phyloP scores from a whole-genome alignment of 306 rosid species.

The Glycyrrhiza uralensis region DNA sequence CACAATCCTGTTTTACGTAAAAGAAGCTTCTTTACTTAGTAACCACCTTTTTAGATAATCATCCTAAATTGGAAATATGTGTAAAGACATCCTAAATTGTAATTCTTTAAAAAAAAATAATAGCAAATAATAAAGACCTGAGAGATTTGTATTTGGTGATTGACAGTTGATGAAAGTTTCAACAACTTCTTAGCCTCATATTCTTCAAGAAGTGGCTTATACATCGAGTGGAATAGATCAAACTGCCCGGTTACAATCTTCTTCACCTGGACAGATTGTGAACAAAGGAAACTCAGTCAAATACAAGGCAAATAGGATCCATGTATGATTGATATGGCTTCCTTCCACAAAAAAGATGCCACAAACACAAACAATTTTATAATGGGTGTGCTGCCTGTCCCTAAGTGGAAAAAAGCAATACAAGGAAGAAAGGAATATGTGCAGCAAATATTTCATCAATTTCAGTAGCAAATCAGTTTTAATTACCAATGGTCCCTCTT shows the following conservation, averaged over 20 bases:
- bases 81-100: constrained; percentile 1
- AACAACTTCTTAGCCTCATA: constrained; percentile 59
- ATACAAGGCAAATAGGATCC: neutral
- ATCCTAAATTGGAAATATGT: neutral
- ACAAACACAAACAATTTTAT: constrained; percentile 8
- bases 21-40: constrained; percentile 24
- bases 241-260: constrained; percentile 83
- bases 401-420: neutral
- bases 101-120: neutral
- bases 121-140: constrained; percentile 55
- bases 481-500: too few relatives aligned
- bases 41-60: neutral
- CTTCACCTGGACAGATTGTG: constrained; percentile 55
- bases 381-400: neutral
- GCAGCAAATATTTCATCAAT: neutral
- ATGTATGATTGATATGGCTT: neutral
- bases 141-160: constrained; percentile 40
- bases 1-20: constrained; percentile 56
- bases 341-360: constrained; percentile 13
- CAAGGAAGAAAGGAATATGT: neutral
- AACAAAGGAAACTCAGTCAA: constrained; percentile 28
- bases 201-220: constrained; percentile 77
- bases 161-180: constrained; percentile 46
- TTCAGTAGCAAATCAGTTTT: neutral
- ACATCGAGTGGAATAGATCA: constrained; percentile 64